Base-by-base conservation (phyloP, 1,284 basidiomycete genomes). In the Ceratobasidium papillatum region DNA sequence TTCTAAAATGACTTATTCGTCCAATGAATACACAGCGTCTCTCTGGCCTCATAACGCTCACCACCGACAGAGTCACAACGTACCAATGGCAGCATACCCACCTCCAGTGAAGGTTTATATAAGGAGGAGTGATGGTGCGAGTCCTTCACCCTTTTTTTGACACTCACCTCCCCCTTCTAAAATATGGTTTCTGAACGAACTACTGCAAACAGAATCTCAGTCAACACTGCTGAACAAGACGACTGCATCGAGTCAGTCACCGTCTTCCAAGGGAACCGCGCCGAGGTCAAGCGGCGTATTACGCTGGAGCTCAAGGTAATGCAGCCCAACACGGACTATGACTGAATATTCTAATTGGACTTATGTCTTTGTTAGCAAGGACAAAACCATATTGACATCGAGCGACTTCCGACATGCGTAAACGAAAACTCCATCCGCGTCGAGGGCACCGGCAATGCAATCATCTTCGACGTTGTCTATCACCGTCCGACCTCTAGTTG, bases 361-460 rank as follows among this genome's bases (percentile, higher is more conserved):
- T 51, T 32, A 43, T 17, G 9, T 49, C 14, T 49, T 72, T 32
- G 8, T 38, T n/a, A 79, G 77, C 54, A 43, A 49, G 79, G 79
- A 17, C 79, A 79, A 71, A 79, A 79, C 38, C 76, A 79, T 22
- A 75, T 80, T 19, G 75, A 76, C 22, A 73, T 80, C 8, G 74
- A 64, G 14, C 52, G 78, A 17, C 74, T 80, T 14, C 78, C 79
- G 0, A 76, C 71, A 25, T 75, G 65, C 41, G 32, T 80, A 11
- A 76, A 78, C 64, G 73, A 77, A 47, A 76, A 78, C 74, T 79
- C 78, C 7, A 76, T 80, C 43, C 78, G 79, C 41, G 79, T 80
- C 56, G 79, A 80, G 30, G 79, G 78, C 0, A 62, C 77, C 30
- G 79, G 79, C 8, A 73, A 75, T 49, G 77, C 78, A 4, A 45